Conservation (phyloP, 2,329 filamentous ascomycete species). For the Colletotrichum sp. region DNA sequence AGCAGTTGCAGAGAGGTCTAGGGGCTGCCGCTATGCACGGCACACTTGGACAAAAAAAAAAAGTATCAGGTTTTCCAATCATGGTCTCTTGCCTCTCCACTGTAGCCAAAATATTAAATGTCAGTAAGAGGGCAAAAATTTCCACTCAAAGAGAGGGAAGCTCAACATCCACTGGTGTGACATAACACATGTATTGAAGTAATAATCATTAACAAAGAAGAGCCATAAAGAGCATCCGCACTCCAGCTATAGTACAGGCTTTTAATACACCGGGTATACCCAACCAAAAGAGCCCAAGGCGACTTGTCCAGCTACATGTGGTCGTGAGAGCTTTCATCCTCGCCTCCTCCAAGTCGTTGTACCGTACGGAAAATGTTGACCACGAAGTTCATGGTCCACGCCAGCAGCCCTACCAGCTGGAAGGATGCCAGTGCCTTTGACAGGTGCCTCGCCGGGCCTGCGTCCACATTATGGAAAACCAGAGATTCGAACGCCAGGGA, state of each 20-base stretch:
- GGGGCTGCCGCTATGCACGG: not conserved
- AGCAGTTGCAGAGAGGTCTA: not conserved
- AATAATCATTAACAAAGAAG: constrained; percentile 1
- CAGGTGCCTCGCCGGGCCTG: constrained; percentile 42
- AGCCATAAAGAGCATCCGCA: not conserved
- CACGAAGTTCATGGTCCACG: constrained; percentile 91
- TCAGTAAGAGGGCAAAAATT: not conserved
- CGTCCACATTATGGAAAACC: constrained; percentile 56
- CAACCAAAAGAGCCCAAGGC: not conserved
- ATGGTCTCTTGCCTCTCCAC: not conserved
- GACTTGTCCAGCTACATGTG: not conserved
- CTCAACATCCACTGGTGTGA: not conserved
- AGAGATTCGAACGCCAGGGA: constrained; percentile 88
- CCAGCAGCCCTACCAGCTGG: constrained; percentile 79
- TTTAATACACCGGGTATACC: constrained; percentile 20
- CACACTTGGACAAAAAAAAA: not conserved
- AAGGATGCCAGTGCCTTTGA: constrained; percentile 77
- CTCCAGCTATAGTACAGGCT: constrained; percentile 16
- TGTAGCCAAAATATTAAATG: not conserved
- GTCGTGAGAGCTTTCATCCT: constrained; percentile 38
- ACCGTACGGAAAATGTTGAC: constrained; percentile 80
- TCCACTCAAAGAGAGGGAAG: not conserved
- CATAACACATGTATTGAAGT: not conserved
- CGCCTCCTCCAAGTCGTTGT: constrained; percentile 62
- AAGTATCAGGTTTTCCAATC: not conserved